A percentile compares a stretch with the other conserved stretches of the same genome.
Conservation (phyloP, 164 flowering plant species). For the Hamamelis virginiana region DNA sequence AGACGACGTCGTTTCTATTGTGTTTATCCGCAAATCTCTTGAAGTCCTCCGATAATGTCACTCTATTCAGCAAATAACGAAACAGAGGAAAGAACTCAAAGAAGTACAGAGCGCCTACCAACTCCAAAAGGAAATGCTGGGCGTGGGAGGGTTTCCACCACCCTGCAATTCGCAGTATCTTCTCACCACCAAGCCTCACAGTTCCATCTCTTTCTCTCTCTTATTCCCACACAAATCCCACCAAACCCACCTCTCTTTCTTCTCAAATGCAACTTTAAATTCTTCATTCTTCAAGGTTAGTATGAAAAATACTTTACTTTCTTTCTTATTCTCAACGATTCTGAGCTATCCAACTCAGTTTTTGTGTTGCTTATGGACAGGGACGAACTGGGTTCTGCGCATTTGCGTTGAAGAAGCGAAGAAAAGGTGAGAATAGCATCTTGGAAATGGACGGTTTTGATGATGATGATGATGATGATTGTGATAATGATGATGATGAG, state of each 20-base stretch:
- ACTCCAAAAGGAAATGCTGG: conserved; percentile 15
- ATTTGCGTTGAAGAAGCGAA: conserved; percentile 33
- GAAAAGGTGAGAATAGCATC: conserved; percentile 14
- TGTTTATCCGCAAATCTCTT: too few species aligned
- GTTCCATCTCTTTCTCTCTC: neutral
- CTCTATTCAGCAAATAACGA: too few species aligned
- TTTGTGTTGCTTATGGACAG: conserved; percentile 17
- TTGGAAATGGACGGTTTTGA: conserved; percentile 27
- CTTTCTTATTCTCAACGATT: neutral
- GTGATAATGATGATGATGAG: conserved; percentile 25
- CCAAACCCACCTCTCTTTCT: conserved; percentile 14
- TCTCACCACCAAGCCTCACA: neutral
- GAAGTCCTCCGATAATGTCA: too few species aligned
- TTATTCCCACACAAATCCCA: conserved; percentile 9
- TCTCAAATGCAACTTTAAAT: conserved; percentile 5
- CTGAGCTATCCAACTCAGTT: conserved; percentile 11
- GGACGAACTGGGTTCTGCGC: conserved; percentile 24
- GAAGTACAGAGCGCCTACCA: too few species aligned
- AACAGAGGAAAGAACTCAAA: too few species aligned
- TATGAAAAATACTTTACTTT: neutral
- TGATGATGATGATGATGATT: conserved; percentile 27
- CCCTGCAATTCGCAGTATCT: conserved; percentile 14
- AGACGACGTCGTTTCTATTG: too few species aligned
- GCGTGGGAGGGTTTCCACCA: conserved; percentile 1
- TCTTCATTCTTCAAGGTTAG: conserved; percentile 11